Percentiles rank a stretch among this genome's conserved stretches.
Evolutionary conservation across 352 stramenopile genomes (phyloP).

Genomic region (Globisporangium canariense): DNA sequence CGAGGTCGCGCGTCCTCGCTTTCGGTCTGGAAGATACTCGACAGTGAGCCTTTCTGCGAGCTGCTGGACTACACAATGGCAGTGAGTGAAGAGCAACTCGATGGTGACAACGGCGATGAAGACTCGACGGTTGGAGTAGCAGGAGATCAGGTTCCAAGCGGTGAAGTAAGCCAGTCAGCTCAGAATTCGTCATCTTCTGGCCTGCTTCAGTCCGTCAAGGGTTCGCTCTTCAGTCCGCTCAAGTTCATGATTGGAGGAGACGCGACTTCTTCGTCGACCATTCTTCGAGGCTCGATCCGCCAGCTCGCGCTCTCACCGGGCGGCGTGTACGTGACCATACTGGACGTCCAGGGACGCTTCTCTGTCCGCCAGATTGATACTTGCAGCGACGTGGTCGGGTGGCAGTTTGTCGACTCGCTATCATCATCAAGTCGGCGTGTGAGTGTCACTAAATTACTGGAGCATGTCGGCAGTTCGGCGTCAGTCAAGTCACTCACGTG

Average conservation of each 20-base stretch:
- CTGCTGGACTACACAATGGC: constrained; percentile 73
- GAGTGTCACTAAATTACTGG: not conserved
- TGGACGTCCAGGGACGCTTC: constrained; percentile 41
- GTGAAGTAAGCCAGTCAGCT: not conserved
- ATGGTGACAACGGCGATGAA: not conserved
- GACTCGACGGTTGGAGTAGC: not conserved
- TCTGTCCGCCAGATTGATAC: constrained; percentile 60
- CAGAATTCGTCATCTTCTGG: not conserved
- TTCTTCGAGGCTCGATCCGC: constrained; percentile 32
- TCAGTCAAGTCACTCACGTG: constrained; percentile 5
- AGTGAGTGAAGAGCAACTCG: constrained; percentile 19
- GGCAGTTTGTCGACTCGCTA: constrained; percentile 32
- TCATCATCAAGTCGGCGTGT: not conserved
- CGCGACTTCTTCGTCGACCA: constrained; percentile 2
- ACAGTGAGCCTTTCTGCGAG: constrained; percentile 40
- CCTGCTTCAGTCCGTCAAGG: constrained; percentile 18
- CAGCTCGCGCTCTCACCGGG: constrained; percentile 45
- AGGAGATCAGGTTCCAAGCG: not conserved
- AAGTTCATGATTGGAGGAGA: constrained; percentile 39
- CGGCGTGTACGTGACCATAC: constrained; percentile 50
- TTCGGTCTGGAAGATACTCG: constrained; percentile 55
- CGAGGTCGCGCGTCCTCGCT: constrained; percentile 49
- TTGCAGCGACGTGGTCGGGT: constrained; percentile 54
- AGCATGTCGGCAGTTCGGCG: not conserved
- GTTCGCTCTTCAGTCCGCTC: constrained; percentile 29